phyloP scores from a whole-genome alignment of 495 filamentous ascomycete genomes.

The Aspergillus hancockii region DNA sequence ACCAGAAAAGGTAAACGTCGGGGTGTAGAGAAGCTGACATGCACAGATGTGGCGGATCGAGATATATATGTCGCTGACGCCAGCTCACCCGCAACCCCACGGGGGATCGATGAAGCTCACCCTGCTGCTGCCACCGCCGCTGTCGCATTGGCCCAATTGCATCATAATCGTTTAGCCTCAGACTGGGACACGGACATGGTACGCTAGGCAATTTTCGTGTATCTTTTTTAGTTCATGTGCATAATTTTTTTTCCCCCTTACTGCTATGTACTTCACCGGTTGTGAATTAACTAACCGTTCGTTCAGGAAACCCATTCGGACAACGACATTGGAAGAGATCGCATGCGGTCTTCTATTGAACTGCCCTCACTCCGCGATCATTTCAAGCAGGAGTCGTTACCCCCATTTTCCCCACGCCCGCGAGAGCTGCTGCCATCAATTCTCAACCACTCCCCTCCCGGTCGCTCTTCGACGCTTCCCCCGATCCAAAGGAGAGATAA shows the following conservation, averaged over 20 bases:
- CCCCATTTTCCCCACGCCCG: slow-evolving; percentile 58
- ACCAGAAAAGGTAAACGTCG: not conserved
- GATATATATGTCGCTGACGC: slow-evolving; percentile 64
- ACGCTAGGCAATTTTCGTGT: slow-evolving; percentile 27
- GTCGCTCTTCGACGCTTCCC: slow-evolving; percentile 82
- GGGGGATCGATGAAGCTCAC: slow-evolving; percentile 71
- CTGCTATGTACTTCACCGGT: not conserved
- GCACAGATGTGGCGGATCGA: slow-evolving; percentile 45
- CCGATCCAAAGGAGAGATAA: slow-evolving; percentile 70
- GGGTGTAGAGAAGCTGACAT: slow-evolving; percentile 30
- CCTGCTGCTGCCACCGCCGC: slow-evolving; percentile 75
- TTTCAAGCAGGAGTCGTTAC: slow-evolving; percentile 68
- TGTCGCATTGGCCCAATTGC: slow-evolving; percentile 83
- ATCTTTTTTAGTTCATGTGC: too few relatives aligned
- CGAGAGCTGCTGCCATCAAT: slow-evolving; percentile 81
- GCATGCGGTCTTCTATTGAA: slow-evolving; percentile 65
- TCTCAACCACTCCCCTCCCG: slow-evolving; percentile 76
- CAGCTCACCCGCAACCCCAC: slow-evolving; percentile 70
- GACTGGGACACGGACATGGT: slow-evolving; percentile 88
- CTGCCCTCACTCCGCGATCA: slow-evolving; percentile 73
- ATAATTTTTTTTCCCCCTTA: not conserved
- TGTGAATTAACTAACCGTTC: slow-evolving; percentile 5
- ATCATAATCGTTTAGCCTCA: slow-evolving; percentile 74
- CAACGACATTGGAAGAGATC: slow-evolving; percentile 60
- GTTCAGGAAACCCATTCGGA: slow-evolving; percentile 72